Base-by-base conservation (phyloP, 768 basidiomycete genomes). In the Tephrocybe rancida region DNA sequence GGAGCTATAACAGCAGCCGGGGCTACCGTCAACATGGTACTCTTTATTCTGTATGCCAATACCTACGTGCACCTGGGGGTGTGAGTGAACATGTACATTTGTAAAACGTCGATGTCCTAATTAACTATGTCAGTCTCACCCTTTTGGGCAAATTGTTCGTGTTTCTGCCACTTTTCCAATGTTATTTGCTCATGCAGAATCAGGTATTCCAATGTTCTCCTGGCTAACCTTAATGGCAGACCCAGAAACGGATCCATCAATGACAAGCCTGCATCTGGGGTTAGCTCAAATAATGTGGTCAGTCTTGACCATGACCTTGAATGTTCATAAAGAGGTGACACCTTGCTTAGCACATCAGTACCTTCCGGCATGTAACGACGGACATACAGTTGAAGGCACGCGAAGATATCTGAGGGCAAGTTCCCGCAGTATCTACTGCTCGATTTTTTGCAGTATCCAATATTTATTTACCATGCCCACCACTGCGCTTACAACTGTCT, bases 201-300 rank as follows among this genome's bases (percentile, higher is more conserved):
- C 44, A 45, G 44, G 27, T 45, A 45, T 30, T 27, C 44, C 18
- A 45, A 45, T 29, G 44, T 45, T 6, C 44, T 45, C 44, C 44
- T 45, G 10, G 44, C 44, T 5, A 45, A 45, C n/a, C 44, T 45
- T 18, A 45, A 45, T n/a, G 44, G 44, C 8, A 45, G 44, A 30
- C 44, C 44, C 3, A n/a, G 26, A 22, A 45, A 29, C 3, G 21
- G 26, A 3, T 24, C 13, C 44, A 27, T 21, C n/a, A 29, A 5
- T 29, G 44, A 45, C 13, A 30, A 45, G 8, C 8, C 11, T 29
- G 4, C 24, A 45, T 16, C n/a, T n/a, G 44, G 26, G 3, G 21
- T 6, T n/a, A n/a, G n/a, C n/a, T 45, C 44, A 9, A 45, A 45
- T 18, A 45, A 45, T 30, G 44, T 45, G 11, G 44, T 45, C 26